Conservation (phyloP, 1,284 basidiomycete genomes). For the Cutaneotrichosporon sp. region DNA sequence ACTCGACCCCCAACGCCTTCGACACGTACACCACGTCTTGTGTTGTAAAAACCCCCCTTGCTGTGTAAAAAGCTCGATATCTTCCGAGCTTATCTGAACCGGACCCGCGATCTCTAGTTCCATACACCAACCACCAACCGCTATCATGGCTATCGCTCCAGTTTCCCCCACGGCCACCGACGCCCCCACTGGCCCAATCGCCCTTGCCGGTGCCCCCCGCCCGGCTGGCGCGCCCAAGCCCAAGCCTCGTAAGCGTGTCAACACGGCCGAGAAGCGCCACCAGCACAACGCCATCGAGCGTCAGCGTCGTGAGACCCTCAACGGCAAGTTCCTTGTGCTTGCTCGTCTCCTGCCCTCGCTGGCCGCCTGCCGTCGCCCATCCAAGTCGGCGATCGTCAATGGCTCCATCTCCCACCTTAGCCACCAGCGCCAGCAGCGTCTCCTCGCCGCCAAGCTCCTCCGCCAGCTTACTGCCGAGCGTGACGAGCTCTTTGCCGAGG, state of each 20-base stretch:
- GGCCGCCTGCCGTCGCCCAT: slow-evolving; percentile 79
- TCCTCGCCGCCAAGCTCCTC: slow-evolving; percentile 69
- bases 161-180: slow-evolving; percentile 17
- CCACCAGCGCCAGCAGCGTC: slow-evolving; percentile 69
- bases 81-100: neutral
- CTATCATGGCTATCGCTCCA: no score
- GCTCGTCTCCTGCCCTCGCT: slow-evolving; percentile 83
- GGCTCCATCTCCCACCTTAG: slow-evolving; percentile 79
- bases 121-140: neutral
- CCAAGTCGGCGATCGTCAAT: slow-evolving; percentile 91
- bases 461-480: slow-evolving; percentile 68
- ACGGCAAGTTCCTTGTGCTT: slow-evolving; percentile 77
- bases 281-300: slow-evolving; percentile 94
- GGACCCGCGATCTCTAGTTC: neutral
- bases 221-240: slow-evolving; percentile 51
- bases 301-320: slow-evolving; percentile 81
- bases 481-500: slow-evolving; percentile 71
- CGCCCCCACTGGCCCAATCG: slow-evolving; percentile 11
- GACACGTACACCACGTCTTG: neutral
- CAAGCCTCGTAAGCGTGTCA: slow-evolving; percentile 70
- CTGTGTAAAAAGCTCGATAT: no score
- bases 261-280: slow-evolving; percentile 86
- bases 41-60: no score
- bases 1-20: neutral
- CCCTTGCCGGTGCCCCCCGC: slow-evolving; percentile 17